Evolutionary conservation across 306 rosid species (phyloP).

Genomic region (Prinsepia uniflora): DNA sequence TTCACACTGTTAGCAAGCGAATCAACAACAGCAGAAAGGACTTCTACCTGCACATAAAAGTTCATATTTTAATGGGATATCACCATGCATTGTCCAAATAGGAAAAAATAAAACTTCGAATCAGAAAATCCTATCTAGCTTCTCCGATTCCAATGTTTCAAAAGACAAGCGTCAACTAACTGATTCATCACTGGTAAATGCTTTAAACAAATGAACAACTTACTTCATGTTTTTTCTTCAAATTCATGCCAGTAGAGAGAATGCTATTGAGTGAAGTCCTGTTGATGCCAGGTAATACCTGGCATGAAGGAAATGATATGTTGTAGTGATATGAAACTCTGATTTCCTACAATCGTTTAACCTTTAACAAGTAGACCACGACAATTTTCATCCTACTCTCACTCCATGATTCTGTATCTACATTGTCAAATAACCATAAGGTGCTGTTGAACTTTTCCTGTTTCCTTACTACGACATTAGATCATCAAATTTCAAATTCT

Average conservation of each 20-base stretch:
- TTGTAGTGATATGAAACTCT: not conserved
- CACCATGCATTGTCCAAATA: conserved; percentile 17
- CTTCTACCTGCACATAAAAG: conserved; percentile 57
- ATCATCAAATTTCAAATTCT: not conserved
- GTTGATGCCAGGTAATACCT: conserved; percentile 62
- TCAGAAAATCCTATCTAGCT: conserved; percentile 9
- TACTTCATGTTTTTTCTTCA: conserved; percentile 82
- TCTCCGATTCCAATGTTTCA: not conserved
- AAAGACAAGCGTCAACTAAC: not conserved
- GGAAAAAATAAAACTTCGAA: not conserved
- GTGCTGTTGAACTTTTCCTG: not conserved
- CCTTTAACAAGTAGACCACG: not conserved
- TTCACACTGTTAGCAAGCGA: conserved; percentile 44
- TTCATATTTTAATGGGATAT: conserved; percentile 14
- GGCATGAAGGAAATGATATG: conserved; percentile 22
- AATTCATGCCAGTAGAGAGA: conserved; percentile 86
- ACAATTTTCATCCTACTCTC: not conserved
- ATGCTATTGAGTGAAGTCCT: conserved; percentile 55
- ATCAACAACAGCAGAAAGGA: conserved; percentile 65
- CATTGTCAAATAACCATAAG: not conserved
- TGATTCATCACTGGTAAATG: not conserved
- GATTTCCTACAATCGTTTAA: not conserved
- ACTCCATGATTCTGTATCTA: not conserved
- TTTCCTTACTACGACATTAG: not conserved
- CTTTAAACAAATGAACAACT: conserved; percentile 26